Percentiles rank a stretch among this genome's conserved stretches.
Conservation (phyloP, 441 rosid genomes). For the Isatis lusitanica region DNA sequence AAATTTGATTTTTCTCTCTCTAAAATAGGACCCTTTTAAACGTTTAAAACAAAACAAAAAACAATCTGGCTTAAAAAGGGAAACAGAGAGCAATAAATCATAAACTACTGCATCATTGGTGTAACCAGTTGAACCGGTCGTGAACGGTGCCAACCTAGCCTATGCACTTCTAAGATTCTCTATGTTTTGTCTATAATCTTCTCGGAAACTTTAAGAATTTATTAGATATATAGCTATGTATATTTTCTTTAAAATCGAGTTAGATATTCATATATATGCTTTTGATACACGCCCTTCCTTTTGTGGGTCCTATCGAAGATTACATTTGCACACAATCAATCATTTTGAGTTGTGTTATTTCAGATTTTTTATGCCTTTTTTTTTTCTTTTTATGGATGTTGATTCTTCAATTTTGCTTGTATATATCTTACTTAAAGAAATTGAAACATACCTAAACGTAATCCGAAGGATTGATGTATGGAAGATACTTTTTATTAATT, state of each 20-base stretch:
- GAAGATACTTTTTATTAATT: constrained; percentile 9
- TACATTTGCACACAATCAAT: constrained; percentile 26
- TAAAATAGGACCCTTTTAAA: not conserved
- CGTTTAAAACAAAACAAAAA: not conserved
- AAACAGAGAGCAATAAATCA: not conserved
- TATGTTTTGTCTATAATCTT: not conserved
- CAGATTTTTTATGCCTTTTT: not conserved
- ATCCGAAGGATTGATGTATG: constrained; percentile 7
- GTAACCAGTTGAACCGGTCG: constrained; percentile 2
- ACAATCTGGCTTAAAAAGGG: not conserved
- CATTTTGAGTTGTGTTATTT: constrained; percentile 22
- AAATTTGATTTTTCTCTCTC: not conserved
- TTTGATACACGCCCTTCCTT: constrained; percentile 34
- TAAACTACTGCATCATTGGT: not conserved
- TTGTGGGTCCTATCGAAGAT: constrained; percentile 28
- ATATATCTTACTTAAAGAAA: constrained; percentile 13
- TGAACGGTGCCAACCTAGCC: constrained; percentile 24
- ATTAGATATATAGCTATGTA: not conserved
- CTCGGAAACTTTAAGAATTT: not conserved
- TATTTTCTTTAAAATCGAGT: not conserved
- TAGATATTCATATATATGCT: constrained; percentile 29
- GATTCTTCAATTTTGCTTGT: constrained; percentile 19
- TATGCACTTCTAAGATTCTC: constrained; percentile 9
- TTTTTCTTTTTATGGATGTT: constrained; percentile 16
- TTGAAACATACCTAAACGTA: constrained; percentile 17